Base-by-base conservation (phyloP, 108 stramenopile genomes). In the Cyclostephanos invisitatus region DNA sequence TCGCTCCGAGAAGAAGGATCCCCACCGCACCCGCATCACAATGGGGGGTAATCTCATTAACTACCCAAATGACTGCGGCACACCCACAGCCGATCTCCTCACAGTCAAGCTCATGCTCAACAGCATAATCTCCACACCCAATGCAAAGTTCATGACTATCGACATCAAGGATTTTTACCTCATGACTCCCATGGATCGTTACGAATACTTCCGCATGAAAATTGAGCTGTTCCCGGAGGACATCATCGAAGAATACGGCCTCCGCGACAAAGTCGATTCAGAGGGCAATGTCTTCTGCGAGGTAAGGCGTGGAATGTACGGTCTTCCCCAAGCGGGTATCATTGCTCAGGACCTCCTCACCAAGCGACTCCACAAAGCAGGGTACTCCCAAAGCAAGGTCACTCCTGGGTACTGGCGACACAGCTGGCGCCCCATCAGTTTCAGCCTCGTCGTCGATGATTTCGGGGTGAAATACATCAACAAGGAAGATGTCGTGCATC, bases 291-390 rank as follows among this genome's bases (percentile, higher is more conserved):
- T 76, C 0, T 71, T 73, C 24, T 48, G 60, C 11, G 61, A 57
- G 24, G 67, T 81, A 11, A 1, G 20, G 36, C 60, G 60, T 54
- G 85, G 78, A 21, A 85, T 85, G 84, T 85, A 85, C 42, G 84
- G 84, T 2, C 24, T 53, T 24, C 51, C 51, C 5, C n/a, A n/a
- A n/a, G n/a, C n/a, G n/a, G n/a, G n/a, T n/a, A n/a, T n/a, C n/a
- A n/a, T n/a, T n/a, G n/a, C 51, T 74, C 44, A 82, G 36, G 68
- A 86, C 28, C 65, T 53, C 27, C 77, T 84, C 22, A 36, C 42
- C 18, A 35, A 72, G 42, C 46, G 54, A 48, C 67, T 80, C 42
- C 28, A 32, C 63, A 28, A 55, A 35, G 35, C 35, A 38, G 68
- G 68, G 17, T 74, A 74, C 58, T 15, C 3, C 18, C n/a, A 57